Evolutionary conservation across 768 basidiomycete genomes (phyloP).

Genomic region (Candolleomyces aberdarensis): DNA sequence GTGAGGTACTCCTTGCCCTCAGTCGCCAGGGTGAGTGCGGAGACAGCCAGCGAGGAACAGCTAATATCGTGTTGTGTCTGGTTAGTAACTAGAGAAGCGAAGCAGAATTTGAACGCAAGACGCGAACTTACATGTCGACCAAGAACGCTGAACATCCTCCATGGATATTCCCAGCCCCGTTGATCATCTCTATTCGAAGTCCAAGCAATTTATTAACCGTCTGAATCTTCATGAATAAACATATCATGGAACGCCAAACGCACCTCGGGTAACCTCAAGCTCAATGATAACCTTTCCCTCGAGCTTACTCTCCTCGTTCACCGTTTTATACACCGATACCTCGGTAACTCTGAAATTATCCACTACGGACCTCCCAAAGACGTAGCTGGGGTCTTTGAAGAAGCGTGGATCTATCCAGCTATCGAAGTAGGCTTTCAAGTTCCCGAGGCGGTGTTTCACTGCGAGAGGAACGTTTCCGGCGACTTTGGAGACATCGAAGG

Average conservation of each 20-base stretch:
- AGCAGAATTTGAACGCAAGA: background rate
- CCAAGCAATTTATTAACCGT: background rate
- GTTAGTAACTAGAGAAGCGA: too few relatives aligned
- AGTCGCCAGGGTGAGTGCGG: conserved; percentile 26
- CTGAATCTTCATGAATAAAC: background rate
- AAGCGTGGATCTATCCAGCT: conserved; percentile 7
- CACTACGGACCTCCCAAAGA: conserved; percentile 20
- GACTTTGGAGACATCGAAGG: conserved; percentile 3
- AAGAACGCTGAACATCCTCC: conserved; percentile 55
- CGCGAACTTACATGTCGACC: conserved; percentile 44
- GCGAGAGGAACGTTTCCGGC: conserved; percentile 21
- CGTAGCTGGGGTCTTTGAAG: background rate
- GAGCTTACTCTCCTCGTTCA: conserved; percentile 36
- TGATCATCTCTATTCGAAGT: conserved; percentile 48
- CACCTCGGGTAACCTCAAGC: conserved; percentile 39
- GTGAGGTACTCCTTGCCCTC: conserved; percentile 21
- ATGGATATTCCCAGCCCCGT: conserved; percentile 44
- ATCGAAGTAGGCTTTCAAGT: conserved; percentile 14
- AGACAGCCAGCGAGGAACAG: conserved; percentile 48
- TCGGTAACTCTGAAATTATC: conserved; percentile 31
- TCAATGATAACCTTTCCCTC: conserved; percentile 44
- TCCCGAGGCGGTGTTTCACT: conserved; percentile 19
- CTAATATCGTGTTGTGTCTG: conserved; percentile 22
- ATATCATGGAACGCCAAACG: background rate
- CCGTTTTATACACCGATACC: conserved; percentile 34